Percentiles rank a stretch among this genome's conserved stretches.
Conservation (phyloP, 2,329 filamentous ascomycete genomes). For the Fusarium pseudonygamai region DNA sequence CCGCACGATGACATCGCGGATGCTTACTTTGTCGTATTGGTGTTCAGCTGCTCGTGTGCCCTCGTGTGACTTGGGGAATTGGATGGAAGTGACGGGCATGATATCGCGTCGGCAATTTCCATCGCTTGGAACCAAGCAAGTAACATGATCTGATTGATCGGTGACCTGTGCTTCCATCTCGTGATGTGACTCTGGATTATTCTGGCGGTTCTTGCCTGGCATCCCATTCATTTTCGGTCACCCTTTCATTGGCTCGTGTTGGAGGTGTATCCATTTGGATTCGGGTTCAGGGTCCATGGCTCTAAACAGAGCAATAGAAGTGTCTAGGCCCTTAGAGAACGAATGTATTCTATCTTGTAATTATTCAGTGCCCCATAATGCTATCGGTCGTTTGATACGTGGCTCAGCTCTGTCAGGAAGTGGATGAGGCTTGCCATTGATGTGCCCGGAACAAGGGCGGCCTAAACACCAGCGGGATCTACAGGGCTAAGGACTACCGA, state of each 20-base stretch:
- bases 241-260: background rate
- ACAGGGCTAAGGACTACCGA: background rate
- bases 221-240: background rate
- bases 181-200: background rate
- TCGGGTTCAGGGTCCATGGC: too few species aligned
- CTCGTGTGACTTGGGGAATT: background rate
- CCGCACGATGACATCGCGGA: conserved; percentile 9
- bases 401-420: background rate
- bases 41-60: background rate
- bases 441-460: background rate
- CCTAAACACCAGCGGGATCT: background rate
- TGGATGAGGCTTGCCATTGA: background rate
- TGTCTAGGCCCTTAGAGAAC: background rate
- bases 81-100: background rate
- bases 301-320: background rate
- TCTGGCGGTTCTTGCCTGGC: too few species aligned
- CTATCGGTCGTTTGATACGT: fast-evolving
- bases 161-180: too few species aligned
- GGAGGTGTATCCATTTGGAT: background rate
- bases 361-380: fast-evolving
- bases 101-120: background rate
- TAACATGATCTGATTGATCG: background rate
- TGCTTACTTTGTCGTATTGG: background rate
- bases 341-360: too few species aligned
- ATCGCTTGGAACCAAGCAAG: too few species aligned